Evolutionary conservation across 257 asterid species (phyloP).

Genomic region (Solanum chmielewskii): DNA sequence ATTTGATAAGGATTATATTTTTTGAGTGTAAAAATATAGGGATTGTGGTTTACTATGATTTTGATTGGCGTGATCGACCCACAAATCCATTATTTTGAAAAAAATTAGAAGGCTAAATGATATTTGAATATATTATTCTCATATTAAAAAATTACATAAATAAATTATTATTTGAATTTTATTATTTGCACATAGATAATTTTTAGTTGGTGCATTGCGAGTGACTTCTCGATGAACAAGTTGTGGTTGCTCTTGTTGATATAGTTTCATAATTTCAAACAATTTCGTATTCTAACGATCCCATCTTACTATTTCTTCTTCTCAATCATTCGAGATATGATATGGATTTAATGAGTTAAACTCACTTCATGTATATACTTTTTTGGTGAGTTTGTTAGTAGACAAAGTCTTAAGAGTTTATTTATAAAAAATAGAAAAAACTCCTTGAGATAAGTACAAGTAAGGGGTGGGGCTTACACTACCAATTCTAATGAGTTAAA

Average conservation of each 20-base stretch:
- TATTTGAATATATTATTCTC: neutral
- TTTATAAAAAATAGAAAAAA: too few relatives aligned
- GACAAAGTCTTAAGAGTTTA: neutral
- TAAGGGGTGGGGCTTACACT: neutral
- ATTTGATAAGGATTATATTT: neutral
- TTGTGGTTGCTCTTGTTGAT: neutral
- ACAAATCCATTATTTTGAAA: neutral
- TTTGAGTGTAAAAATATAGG: neutral
- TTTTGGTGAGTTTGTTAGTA: neutral
- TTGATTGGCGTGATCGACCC: neutral
- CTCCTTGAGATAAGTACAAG: neutral
- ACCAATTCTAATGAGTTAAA: neutral
- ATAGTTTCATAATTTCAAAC: neutral
- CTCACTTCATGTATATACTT: neutral
- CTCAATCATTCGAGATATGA: neutral
- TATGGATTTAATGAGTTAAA: neutral
- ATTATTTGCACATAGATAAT: neutral
- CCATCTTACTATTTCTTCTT: neutral
- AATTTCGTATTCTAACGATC: neutral
- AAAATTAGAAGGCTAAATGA: neutral
- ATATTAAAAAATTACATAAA: neutral
- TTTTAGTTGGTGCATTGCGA: neutral
- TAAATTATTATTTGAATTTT: neutral
- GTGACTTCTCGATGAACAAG: neutral
- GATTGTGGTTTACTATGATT: neutral